Evolutionary conservation across 2,329 filamentous ascomycete species (phyloP).

Genomic region (Xylariales sp.): DNA sequence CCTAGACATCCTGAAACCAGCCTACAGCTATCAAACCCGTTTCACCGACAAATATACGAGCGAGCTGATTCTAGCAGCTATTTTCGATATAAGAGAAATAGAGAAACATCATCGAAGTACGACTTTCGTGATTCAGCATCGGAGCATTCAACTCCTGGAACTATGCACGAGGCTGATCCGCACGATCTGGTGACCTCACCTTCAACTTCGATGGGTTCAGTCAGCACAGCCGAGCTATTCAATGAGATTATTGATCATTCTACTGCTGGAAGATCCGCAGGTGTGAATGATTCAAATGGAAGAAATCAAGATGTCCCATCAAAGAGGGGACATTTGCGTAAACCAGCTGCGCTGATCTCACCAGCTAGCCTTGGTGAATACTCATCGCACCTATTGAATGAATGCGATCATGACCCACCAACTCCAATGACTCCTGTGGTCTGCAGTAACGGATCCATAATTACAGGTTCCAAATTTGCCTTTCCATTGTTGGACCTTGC

Average conservation of each 20-base stretch:
- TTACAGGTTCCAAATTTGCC: constrained; percentile 16
- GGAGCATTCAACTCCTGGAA: constrained; percentile 13
- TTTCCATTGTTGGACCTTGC: constrained; percentile 22
- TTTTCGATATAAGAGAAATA: constrained; percentile 12
- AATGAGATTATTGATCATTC: neutral
- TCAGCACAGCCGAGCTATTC: constrained; percentile 1
- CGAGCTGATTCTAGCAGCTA: constrained; percentile 9
- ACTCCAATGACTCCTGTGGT: neutral
- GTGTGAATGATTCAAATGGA: too few relatives aligned
- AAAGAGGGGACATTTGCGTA: neutral
- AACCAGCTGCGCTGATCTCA: neutral
- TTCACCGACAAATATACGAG: constrained; percentile 8
- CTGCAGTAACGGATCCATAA: constrained; percentile 1
- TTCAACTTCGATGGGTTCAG: constrained; percentile 1
- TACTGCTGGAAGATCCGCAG: neutral
- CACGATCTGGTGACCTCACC: neutral
- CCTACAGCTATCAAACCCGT: constrained; percentile 13
- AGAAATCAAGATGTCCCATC: neutral
- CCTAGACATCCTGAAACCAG: neutral
- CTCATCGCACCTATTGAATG: neutral
- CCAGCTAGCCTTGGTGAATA: neutral
- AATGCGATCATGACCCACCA: neutral
- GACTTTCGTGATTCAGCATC: constrained; percentile 24
- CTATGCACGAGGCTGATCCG: constrained; percentile 9
- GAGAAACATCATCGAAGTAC: constrained; percentile 17